Evolutionary conservation across 306 rosid species (phyloP), one percentile per base, ranked within the genome.

Genomic region (Cucurbita maxima): DNA sequence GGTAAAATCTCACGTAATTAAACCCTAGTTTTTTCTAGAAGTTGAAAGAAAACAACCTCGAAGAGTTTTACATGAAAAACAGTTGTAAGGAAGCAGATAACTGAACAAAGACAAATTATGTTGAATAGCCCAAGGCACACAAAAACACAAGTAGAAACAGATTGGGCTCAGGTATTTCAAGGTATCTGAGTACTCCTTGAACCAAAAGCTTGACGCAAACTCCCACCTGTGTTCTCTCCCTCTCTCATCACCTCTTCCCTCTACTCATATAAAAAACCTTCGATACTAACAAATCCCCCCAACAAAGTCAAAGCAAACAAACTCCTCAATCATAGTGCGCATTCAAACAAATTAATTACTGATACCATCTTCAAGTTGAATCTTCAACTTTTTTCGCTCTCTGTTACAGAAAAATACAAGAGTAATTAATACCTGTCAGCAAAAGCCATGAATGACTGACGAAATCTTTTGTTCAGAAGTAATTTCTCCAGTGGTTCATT

Each of bases 371-470:
- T 37, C 20, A 3, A 15, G 71, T 63, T 63, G 38, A 57, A 22
- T 61, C 51, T 63, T 63, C 50, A 37, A 40, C 51, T n/a, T 14
- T 63, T 80, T 2, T 61, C 68, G n/a, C 13, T 61, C 69, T 66
- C 25, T 64, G 5, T 30, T 16, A n/a, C 59, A 14, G 34, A 38
- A 41, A 67, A 43, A 82, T 12, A 74, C 56, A 13, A 13, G 25
- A n/a, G 20, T 47, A 72, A 41, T 61, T 63, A 58, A 75, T 61
- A 94, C 99, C 99, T 91, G 78, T 91, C 96, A 18, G 99, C 97
- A 78, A 94, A 94, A 67, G 85, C 89, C 95, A 88, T 89, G 88
- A 94, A 94, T 58, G 97, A 91, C 52, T 84, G 96, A 56, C 92
- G 86, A 76, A 94, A 94, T 83, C 80, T 86, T 78, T 87, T 91